These are phyloP conservation scores for Fistulifera pelliculosa DNA, from an alignment of 108 stramenopile genomes.

Conservation along the genomic window DNA sequence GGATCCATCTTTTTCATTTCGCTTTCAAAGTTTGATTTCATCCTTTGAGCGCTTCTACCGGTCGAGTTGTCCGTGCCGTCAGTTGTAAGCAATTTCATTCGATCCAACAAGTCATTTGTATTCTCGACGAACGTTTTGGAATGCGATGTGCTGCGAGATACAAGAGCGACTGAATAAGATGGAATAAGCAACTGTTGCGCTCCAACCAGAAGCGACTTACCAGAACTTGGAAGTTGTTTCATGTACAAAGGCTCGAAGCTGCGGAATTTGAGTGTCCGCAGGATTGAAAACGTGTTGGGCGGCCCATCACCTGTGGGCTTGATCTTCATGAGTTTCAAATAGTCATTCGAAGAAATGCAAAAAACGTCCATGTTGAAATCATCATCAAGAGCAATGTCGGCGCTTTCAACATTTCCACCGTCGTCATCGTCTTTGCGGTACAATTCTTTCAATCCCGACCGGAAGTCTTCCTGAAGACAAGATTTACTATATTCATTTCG, in stretches of 20 bases:
- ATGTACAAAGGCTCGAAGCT: slow-evolving; percentile 23
- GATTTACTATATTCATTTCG: slow-evolving; percentile 36
- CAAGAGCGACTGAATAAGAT: too few species aligned
- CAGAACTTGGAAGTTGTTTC: slow-evolving; percentile 16
- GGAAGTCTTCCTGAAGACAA: slow-evolving; percentile 36
- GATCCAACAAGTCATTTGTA: slow-evolving; percentile 23
- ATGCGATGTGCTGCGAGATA: too few species aligned
- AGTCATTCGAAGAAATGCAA: slow-evolving; percentile 37
- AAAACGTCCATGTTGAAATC: slow-evolving; percentile 31
- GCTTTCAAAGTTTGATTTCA: slow-evolving; percentile 15
- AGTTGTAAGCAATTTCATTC: slow-evolving; percentile 22
- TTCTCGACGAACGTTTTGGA: too few species aligned
- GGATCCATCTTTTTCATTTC: slow-evolving; percentile 10
- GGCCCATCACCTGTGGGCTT: slow-evolving; percentile 34
- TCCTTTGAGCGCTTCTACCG: slow-evolving; percentile 16
- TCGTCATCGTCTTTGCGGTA: slow-evolving; percentile 21
- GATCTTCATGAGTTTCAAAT: slow-evolving; percentile 29
- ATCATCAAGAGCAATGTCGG: slow-evolving; percentile 17
- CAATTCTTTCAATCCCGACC: slow-evolving; percentile 29
- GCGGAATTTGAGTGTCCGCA: slow-evolving; percentile 31
- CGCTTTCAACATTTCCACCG: slow-evolving; percentile 5
- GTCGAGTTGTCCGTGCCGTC: slow-evolving; percentile 16
- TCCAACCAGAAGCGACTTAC: slow-evolving; percentile 14
- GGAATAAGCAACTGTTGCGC: slow-evolving; percentile 6
- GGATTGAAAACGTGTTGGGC: slow-evolving; percentile 20